Conservation (phyloP, 2,329 filamentous ascomycete genomes). For the Fusarium sp. region DNA sequence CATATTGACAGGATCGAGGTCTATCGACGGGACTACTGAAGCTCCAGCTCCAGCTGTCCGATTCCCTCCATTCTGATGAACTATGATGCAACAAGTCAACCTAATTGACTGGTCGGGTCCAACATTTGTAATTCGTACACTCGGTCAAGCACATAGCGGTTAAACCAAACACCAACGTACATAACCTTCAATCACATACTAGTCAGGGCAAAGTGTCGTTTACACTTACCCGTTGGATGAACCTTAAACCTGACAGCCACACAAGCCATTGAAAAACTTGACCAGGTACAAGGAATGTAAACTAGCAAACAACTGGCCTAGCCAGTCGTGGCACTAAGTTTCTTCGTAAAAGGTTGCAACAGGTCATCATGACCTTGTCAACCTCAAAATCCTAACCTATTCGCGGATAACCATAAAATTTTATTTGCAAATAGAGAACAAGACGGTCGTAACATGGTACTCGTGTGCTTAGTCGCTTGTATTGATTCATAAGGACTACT, state of each 20-base stretch:
- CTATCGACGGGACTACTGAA: not conserved
- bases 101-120: not conserved
- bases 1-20: not conserved
- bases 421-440: not conserved
- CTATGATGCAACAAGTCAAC: not conserved
- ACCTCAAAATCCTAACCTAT: slow-evolving; percentile 13
- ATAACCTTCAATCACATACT: not conserved
- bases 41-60: not conserved
- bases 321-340: slow-evolving; percentile 18
- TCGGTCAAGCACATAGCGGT: not conserved
- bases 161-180: not conserved
- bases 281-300: slow-evolving; percentile 30
- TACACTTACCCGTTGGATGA: not conserved
- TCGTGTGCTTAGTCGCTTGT: slow-evolving; percentile 47
- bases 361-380: slow-evolving; percentile 14
- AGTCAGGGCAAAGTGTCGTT: not conserved
- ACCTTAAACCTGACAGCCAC: slow-evolving; percentile 16
- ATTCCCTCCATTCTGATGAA: not conserved
- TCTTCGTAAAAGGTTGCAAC: slow-evolving; percentile 13
- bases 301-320: slow-evolving; percentile 11
- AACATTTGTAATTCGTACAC: not conserved
- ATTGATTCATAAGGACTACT: slow-evolving; percentile 46
- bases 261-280: slow-evolving; percentile 7
- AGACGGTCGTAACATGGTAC: slow-evolving; percentile 41
- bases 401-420: slow-evolving; percentile 23